phyloP scores from a whole-genome alignment of 176 grass and related monocot species.

The Triticum timopheevii region DNA sequence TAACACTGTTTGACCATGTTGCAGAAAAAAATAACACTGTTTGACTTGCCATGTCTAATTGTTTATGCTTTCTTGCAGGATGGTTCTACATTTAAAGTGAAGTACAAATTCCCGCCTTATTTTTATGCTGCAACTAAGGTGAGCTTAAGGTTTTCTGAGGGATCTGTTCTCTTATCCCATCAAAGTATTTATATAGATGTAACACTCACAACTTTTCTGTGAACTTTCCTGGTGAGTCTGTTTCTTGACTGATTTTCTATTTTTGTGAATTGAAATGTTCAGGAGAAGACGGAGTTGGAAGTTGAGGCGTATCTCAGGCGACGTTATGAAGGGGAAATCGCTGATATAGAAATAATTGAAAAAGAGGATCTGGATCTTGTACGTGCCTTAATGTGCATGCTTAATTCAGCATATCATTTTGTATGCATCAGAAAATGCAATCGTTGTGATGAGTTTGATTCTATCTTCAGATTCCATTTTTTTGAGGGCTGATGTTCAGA shows the following conservation, averaged over 20 bases:
- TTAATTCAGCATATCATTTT: constrained; percentile 21
- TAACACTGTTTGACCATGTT: not conserved
- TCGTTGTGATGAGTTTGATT: constrained; percentile 2
- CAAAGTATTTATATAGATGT: not conserved
- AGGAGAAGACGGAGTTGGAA: constrained; percentile 91
- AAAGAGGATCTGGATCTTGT: constrained; percentile 97
- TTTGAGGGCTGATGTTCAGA: not conserved
- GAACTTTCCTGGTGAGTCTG: constrained; percentile 3
- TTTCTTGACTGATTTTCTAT: constrained; percentile 9
- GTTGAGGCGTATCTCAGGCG: constrained; percentile 92
- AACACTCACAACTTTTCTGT: not conserved
- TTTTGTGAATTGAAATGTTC: constrained; percentile 31
- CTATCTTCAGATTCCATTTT: not conserved
- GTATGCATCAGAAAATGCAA: constrained; percentile 8
- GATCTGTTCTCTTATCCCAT: constrained; percentile 14
- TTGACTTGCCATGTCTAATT: constrained; percentile 13
- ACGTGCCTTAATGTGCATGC: constrained; percentile 37
- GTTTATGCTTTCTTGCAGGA: constrained; percentile 55
- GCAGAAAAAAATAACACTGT: not conserved
- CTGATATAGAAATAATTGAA: constrained; percentile 75
- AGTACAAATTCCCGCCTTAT: constrained; percentile 88
- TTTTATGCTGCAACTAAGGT: constrained; percentile 98
- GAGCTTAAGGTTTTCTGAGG: constrained; percentile 7
- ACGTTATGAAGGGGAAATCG: constrained; percentile 81
- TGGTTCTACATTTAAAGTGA: constrained; percentile 93